Base-by-base conservation (phyloP, 495 filamentous ascomycete genomes). In the Hyphodiscus hymeniophilus region DNA sequence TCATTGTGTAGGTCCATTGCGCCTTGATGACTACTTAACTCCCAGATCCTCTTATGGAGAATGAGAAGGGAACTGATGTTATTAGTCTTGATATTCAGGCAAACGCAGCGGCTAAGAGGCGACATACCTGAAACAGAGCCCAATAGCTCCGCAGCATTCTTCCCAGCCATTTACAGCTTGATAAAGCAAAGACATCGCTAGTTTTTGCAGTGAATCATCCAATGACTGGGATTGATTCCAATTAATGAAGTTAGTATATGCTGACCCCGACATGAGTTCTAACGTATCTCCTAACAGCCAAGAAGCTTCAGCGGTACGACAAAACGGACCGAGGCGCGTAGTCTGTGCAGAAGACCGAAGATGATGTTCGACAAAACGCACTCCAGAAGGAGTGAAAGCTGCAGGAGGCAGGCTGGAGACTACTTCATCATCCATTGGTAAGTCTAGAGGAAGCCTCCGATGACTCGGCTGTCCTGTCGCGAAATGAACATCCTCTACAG, bases 111-210 rank as follows among this genome's bases (percentile, higher is more conserved):
- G 10, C 10, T 28, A 10, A 10, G 26, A 28, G 26, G 26, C 26
- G 26, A 16, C 22, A 26, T 43, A 54, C 51, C 51, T 48, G n/a
- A 54, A 32, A 21, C 45, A 45, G 7, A 54, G 45, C 18, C 51
- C 51, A 11, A 54, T 54, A n/a, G 51, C 38, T 18, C 20, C 51
- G 40, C 51, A 54, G 34, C 51, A 54, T 42, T 54, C 51, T 34
- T 54, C 46, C 51, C 51, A 54, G 5, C 51, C 51, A 38, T 48
- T 54, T 2, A 50, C 36, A 30, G 51, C 51, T 11, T 45, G 33
- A n/a, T 49, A 10, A 13, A 54, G 22, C 10, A 54, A 45, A 4
- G 6, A 24, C 46, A 49, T 48, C 8, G 41, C 40, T 10, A 54
- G 41, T n/a, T n/a, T 1, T 33, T 45, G 51, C 3, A 54, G 40